Conservation (phyloP, 2,329 filamentous ascomycete genomes). For the Dryadomyces quercus-mongolicae region DNA sequence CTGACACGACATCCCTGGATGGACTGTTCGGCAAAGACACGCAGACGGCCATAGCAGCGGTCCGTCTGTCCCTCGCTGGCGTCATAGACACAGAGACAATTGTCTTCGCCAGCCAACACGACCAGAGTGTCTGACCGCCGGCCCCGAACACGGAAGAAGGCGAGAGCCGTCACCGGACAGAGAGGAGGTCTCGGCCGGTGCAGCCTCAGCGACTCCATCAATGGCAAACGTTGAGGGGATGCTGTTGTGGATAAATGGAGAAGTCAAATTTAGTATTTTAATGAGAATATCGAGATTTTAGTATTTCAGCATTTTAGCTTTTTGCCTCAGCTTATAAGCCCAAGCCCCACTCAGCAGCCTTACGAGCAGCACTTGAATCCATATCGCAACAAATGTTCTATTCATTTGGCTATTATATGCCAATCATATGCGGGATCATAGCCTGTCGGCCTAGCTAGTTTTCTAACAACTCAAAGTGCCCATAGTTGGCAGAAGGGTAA, state of each 20-base stretch:
- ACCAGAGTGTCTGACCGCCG: not conserved
- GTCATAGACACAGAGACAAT: conserved; percentile 39
- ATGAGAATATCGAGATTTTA: too few relatives aligned
- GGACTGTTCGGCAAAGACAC: conserved; percentile 53
- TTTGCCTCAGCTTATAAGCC: not conserved
- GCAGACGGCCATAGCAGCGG: conserved; percentile 24
- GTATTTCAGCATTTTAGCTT: not conserved
- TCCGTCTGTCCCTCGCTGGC: not conserved
- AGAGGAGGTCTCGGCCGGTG: conserved; percentile 16
- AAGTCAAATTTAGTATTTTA: too few relatives aligned
- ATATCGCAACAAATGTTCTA: not conserved
- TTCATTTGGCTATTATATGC: not conserved
- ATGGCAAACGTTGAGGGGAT: too few relatives aligned
- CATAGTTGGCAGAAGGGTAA: too few relatives aligned
- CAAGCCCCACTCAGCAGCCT: not conserved
- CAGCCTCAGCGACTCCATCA: not conserved
- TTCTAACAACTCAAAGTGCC: too few relatives aligned
- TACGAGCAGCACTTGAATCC: too few relatives aligned
- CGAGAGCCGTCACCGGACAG: conserved; percentile 48
- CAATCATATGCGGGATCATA: not conserved
- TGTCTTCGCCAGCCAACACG: conserved; percentile 47
- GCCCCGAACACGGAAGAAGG: conserved; percentile 28
- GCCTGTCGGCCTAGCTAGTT: too few relatives aligned
- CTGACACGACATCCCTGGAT: conserved; percentile 59
- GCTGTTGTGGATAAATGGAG: too few relatives aligned